Evolutionary conservation across 2,329 filamentous ascomycete species (phyloP).

Genomic region (Hymenoscyphus occultus): DNA sequence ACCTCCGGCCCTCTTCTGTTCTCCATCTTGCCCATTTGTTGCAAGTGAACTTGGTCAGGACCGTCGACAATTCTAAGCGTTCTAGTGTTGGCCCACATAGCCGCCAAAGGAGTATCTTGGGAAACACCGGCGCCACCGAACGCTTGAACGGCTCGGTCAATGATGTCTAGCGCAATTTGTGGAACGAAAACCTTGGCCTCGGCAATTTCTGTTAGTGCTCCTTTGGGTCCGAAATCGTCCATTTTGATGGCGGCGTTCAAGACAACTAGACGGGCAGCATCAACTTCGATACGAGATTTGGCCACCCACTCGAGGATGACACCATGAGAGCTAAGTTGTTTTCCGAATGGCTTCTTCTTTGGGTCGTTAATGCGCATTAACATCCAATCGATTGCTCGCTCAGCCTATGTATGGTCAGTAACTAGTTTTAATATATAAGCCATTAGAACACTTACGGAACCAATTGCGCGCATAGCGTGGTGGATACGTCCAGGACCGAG

Average conservation of each 20-base stretch:
- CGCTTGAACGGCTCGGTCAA: constrained; percentile 91
- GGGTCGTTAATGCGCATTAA: constrained; percentile 92
- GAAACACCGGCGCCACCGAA: constrained; percentile 88
- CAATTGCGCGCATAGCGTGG: constrained; percentile 94
- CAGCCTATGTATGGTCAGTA: constrained; percentile 53
- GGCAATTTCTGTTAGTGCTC: constrained; percentile 87
- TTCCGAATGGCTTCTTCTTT: constrained; percentile 85
- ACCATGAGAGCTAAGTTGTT: constrained; percentile 82
- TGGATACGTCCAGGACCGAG: constrained; percentile 95
- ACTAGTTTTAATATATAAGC: neutral
- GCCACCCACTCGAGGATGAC: constrained; percentile 96
- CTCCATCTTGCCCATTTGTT: constrained; percentile 79
- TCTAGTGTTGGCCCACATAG: constrained; percentile 75
- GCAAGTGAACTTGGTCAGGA: constrained; percentile 90
- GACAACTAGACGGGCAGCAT: constrained; percentile 83
- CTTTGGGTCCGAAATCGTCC: constrained; percentile 84
- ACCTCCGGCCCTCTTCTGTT: constrained; percentile 65
- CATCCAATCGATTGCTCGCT: constrained; percentile 92
- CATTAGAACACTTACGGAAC: constrained; percentile 55
- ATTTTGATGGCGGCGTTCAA: constrained; percentile 95
- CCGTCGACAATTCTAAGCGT: constrained; percentile 88
- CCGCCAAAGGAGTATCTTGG: constrained; percentile 89
- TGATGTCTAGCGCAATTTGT: constrained; percentile 75
- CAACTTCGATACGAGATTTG: constrained; percentile 87
- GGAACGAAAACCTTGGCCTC: constrained; percentile 93